Evolutionary conservation across 1,284 basidiomycete species (phyloP).

Genomic region (Peniophora sp.): DNA sequence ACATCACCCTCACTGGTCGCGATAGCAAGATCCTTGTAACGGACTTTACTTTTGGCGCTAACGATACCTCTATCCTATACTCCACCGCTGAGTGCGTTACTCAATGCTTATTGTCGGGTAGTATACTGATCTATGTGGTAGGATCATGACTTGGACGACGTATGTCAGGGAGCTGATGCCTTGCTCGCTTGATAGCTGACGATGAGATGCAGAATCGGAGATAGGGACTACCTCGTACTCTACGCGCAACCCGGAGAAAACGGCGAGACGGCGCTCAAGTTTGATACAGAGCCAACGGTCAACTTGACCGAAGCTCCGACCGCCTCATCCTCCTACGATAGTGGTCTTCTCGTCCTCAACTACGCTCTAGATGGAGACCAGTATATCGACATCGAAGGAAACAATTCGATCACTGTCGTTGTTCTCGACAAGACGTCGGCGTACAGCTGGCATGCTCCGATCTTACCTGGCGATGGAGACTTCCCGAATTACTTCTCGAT

Average conservation of each 20-base stretch:
- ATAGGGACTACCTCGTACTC: slow-evolving; percentile 33
- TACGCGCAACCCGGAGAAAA: slow-evolving; percentile 34
- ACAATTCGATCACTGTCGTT: slow-evolving; percentile 24
- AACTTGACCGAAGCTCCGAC: slow-evolving; percentile 18
- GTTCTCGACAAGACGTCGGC: slow-evolving; percentile 39
- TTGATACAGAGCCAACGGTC: slow-evolving; percentile 23
- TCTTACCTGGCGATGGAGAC: slow-evolving; percentile 25
- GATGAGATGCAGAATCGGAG: slow-evolving; percentile 22
- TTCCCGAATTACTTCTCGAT: slow-evolving; percentile 39
- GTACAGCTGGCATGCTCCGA: slow-evolving; percentile 38
- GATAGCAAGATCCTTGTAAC: slow-evolving; percentile 43
- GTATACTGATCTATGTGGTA: not conserved
- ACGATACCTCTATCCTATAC: slow-evolving; percentile 29
- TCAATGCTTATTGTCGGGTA: not conserved
- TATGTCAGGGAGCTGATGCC: slow-evolving; percentile 14
- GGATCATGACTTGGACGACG: slow-evolving; percentile 41
- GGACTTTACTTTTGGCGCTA: slow-evolving; percentile 37
- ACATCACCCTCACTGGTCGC: slow-evolving; percentile 36
- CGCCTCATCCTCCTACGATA: slow-evolving; percentile 21
- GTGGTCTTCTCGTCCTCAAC: slow-evolving; percentile 29
- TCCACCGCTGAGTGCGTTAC: slow-evolving; percentile 36
- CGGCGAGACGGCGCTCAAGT: slow-evolving; percentile 34
- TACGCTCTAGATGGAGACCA: slow-evolving; percentile 28
- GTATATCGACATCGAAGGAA: slow-evolving; percentile 22
- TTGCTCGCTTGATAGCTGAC: not conserved